These are phyloP conservation scores for Cercospora janseana DNA, from an alignment of 2,329 filamentous ascomycete species.

Conservation along the genomic window DNA sequence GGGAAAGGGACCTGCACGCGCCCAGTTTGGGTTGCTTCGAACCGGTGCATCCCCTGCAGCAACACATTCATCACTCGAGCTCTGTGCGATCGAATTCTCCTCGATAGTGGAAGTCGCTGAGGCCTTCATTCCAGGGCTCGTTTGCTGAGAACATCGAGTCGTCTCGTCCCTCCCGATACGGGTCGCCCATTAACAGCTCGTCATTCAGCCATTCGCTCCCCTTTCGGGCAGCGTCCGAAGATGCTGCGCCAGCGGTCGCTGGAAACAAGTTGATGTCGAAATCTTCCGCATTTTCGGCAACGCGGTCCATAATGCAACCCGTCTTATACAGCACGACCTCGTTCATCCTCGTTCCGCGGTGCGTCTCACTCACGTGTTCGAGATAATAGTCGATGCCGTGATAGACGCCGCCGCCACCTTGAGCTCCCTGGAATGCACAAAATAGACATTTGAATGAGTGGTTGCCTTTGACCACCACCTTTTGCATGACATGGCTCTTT, in stretches of 20 bases:
- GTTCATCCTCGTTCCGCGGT: conserved; percentile 37
- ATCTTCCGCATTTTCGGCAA: conserved; percentile 43
- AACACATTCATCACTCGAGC: conserved; percentile 23
- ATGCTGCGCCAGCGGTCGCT: conserved; percentile 13
- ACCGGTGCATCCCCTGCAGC: too few species aligned
- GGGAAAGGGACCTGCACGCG: too few species aligned
- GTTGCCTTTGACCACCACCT: conserved; percentile 31
- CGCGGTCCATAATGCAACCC: conserved; percentile 44
- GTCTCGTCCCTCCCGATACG: conserved; percentile 21
- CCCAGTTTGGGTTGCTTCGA: too few species aligned
- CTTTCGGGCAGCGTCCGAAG: conserved; percentile 10
- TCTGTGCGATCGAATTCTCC: conserved; percentile 30
- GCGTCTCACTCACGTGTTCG: conserved; percentile 42
- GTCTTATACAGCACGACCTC: conserved; percentile 43
- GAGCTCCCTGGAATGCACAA: conserved; percentile 42
- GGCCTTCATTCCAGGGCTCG: conserved; percentile 37
- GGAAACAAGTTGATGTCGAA: conserved; percentile 51
- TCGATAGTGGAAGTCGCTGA: conserved; percentile 36
- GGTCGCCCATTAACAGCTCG: conserved; percentile 24
- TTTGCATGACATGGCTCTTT: conserved; percentile 46
- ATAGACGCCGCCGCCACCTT: conserved; percentile 39
- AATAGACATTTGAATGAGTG: conserved; percentile 49
- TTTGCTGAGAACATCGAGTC: conserved; percentile 31
- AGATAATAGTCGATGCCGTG: conserved; percentile 45
- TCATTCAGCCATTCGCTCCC: conserved; percentile 26